Conservation (phyloP, 257 asterid species). For the Lavandula angustifolia region DNA sequence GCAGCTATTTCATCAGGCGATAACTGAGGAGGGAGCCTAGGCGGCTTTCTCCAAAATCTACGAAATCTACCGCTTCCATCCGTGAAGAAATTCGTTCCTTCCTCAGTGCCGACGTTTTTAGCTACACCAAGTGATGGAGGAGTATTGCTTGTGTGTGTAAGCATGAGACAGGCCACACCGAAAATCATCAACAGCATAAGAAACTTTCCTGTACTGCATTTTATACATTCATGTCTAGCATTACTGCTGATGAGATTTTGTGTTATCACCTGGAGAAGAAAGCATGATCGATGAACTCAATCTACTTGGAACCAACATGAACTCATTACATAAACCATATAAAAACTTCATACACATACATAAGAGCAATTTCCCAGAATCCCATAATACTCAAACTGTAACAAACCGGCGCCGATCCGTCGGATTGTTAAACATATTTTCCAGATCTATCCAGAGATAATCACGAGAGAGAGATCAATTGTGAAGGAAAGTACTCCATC, state of each 20-base stretch:
- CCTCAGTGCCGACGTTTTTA: conserved; percentile 47
- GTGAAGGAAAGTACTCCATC: too few relatives aligned
- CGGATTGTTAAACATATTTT: too few relatives aligned
- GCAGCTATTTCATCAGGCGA: conserved; percentile 79
- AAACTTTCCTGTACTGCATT: conserved; percentile 83
- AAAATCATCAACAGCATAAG: conserved; percentile 68
- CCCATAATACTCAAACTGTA: conserved; percentile 26
- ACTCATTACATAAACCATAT: not conserved
- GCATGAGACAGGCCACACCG: conserved; percentile 66
- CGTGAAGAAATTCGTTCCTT: conserved; percentile 43
- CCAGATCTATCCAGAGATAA: too few relatives aligned
- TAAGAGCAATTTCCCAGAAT: conserved; percentile 4
- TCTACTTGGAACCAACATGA: conserved; percentile 3
- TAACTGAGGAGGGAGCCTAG: conserved; percentile 82
- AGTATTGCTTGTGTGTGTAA: conserved; percentile 49
- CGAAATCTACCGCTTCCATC: conserved; percentile 54
- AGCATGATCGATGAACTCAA: conserved; percentile 23
- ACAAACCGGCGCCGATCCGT: too few relatives aligned
- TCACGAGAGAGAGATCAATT: too few relatives aligned
- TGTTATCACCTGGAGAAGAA: conserved; percentile 62
- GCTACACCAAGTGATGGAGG: conserved; percentile 41
- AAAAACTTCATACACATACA: too few relatives aligned
- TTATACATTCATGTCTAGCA: conserved; percentile 49
- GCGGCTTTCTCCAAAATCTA: conserved; percentile 77
- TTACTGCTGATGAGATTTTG: conserved; percentile 53